Evolutionary conservation across 371 early-diverging fungal genomes (phyloP).

Genomic region (Rhizoclosmatium hyalinum): DNA sequence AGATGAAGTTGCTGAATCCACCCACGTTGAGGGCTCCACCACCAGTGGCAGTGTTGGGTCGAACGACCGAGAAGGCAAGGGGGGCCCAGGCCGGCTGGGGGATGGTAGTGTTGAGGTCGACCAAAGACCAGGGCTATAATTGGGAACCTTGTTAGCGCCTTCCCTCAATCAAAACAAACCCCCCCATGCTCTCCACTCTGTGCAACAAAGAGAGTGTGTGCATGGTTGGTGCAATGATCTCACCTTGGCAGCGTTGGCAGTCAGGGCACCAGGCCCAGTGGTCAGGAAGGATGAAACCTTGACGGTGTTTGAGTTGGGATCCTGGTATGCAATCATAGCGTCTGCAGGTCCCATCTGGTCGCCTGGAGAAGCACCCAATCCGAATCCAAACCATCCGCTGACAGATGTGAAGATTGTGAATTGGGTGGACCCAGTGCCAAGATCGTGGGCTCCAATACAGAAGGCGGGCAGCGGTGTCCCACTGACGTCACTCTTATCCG

Average conservation of each 20-base stretch:
- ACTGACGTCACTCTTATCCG: background rate
- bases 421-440: constrained; percentile 8
- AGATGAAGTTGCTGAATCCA: constrained; percentile 4
- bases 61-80: constrained; percentile 7
- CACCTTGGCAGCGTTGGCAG: background rate
- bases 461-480: background rate
- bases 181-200: background rate
- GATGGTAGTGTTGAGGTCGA: constrained; percentile 10
- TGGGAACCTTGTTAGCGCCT: background rate
- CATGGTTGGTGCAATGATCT: background rate
- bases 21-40: constrained; percentile 12
- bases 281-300: background rate
- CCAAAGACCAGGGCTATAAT: background rate
- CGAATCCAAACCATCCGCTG: constrained; percentile 24
- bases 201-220: background rate
- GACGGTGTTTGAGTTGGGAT: background rate
- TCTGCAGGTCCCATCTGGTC: constrained; percentile 23
- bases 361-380: background rate
- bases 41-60: constrained; percentile 2
- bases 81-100: constrained; percentile 18
- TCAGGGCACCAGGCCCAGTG: background rate
- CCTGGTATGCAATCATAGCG: constrained; percentile 10
- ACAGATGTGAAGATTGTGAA: constrained; percentile 14
- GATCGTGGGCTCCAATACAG: constrained; percentile 16
- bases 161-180: background rate